Conservation (phyloP, 2,329 filamentous ascomycete species). For the Acrocalymma vagum region DNA sequence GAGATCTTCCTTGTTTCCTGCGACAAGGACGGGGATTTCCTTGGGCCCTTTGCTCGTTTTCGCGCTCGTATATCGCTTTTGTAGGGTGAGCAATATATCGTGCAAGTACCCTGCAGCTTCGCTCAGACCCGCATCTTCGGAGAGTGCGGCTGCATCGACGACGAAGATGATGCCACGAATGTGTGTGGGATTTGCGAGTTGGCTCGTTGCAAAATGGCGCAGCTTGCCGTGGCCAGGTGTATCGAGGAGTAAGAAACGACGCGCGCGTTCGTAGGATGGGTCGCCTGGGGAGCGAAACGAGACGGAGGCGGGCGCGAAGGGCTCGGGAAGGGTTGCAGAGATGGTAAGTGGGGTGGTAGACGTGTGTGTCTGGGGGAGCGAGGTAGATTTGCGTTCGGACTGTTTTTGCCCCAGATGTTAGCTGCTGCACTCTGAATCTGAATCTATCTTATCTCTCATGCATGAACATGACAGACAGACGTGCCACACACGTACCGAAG, state of each 20-base stretch:
- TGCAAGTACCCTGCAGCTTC: slow-evolving; percentile 86
- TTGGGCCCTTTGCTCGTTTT: slow-evolving; percentile 66
- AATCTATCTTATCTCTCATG: neutral
- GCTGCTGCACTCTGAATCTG: neutral
- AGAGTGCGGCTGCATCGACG: slow-evolving; percentile 75
- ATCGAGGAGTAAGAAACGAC: slow-evolving; percentile 81
- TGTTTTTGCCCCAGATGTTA: slow-evolving; percentile 26
- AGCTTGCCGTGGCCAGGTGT: slow-evolving; percentile 97
- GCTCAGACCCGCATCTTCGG: slow-evolving; percentile 61
- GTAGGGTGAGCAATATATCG: slow-evolving; percentile 83
- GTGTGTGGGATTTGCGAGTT: slow-evolving; percentile 55
- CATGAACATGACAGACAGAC: slow-evolving; percentile 1
- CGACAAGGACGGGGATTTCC: slow-evolving; percentile 79
- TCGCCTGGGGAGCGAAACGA: slow-evolving; percentile 73
- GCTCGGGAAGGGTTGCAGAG: slow-evolving; percentile 65
- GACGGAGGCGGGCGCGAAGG: slow-evolving; percentile 65
- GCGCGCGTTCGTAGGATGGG: slow-evolving; percentile 60
- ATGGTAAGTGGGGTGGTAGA: slow-evolving; percentile 58
- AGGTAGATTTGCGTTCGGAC: slow-evolving; percentile 64
- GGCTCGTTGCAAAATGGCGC: slow-evolving; percentile 71
- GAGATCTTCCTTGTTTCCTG: slow-evolving; percentile 94
- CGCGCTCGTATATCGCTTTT: slow-evolving; percentile 71
- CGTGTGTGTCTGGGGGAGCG: slow-evolving; percentile 64
- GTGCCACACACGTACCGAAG: slow-evolving; percentile 63
- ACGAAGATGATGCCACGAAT: slow-evolving; percentile 83